A percentile compares a stretch with the other conserved stretches of the same genome.
Evolutionary conservation across 768 basidiomycete species (phyloP).

Genomic region (Suillus lakei): DNA sequence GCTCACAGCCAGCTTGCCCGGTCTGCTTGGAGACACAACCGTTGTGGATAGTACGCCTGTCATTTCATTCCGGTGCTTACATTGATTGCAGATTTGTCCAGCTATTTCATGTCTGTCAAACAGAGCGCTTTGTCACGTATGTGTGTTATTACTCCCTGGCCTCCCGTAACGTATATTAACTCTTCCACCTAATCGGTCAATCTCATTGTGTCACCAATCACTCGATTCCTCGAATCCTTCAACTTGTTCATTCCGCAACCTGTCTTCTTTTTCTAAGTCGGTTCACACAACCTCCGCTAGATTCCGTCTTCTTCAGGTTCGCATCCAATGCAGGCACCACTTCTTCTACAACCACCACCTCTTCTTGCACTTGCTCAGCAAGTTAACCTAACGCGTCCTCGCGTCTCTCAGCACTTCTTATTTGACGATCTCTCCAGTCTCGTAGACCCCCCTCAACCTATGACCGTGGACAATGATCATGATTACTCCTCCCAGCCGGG

Average conservation of each 20-base stretch:
- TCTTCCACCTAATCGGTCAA: conserved; percentile 29
- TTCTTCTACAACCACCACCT: conserved; percentile 32
- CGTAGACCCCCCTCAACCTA: conserved; percentile 30
- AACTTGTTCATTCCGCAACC: conserved; percentile 23
- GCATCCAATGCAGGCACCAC: conserved; percentile 30
- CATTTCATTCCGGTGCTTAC: conserved; percentile 4
- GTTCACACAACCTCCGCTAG: conserved; percentile 17
- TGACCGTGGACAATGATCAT: conserved; percentile 42
- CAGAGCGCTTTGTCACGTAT: conserved; percentile 23
- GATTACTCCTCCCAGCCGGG: conserved; percentile 38
- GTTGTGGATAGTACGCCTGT: conserved; percentile 4
- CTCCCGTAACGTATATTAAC: conserved; percentile 35
- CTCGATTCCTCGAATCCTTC: conserved; percentile 16
- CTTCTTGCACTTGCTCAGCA: conserved; percentile 18
- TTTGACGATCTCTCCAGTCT: conserved; percentile 31
- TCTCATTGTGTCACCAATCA: conserved; percentile 27
- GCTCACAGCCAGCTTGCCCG: not conserved
- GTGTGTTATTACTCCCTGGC: conserved; percentile 20
- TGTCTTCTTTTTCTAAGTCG: conserved; percentile 23
- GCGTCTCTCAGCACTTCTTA: conserved; percentile 18
- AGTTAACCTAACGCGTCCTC: conserved; percentile 13
- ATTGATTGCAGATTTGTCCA: conserved; percentile 16
- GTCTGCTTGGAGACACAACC: not conserved
- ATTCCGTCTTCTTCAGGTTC: conserved; percentile 15
- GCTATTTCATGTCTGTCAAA: conserved; percentile 7